Evolutionary conservation across 2,329 filamentous ascomycete genomes (phyloP).

Genomic region (Ascochyta rabiei): DNA sequence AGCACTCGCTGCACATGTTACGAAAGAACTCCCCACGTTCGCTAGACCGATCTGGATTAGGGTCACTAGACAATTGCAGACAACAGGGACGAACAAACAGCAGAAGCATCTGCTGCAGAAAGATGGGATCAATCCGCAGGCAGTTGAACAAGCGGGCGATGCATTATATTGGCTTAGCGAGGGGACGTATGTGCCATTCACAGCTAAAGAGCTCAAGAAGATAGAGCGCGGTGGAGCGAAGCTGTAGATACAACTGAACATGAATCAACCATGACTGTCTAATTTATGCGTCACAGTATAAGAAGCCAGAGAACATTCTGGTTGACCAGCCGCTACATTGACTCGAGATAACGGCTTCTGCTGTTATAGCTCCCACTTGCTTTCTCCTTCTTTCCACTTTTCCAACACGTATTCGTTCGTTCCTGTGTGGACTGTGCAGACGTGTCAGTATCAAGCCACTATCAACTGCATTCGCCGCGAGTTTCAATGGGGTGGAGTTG

Average conservation of each 20-base stretch:
- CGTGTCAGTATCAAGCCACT: no score
- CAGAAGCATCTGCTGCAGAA: conserved; percentile 51
- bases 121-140: conserved; percentile 51
- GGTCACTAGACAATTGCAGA: conserved; percentile 47
- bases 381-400: no score
- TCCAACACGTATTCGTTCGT: no score
- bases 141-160: conserved; percentile 46
- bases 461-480: no score
- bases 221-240: conserved; percentile 37
- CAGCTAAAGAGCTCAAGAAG: conserved; percentile 28
- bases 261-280: no score
- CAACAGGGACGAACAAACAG: conserved; percentile 56
- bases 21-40: conserved; percentile 49
- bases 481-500: background rate
- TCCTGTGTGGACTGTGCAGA: no score
- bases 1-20: conserved; percentile 45
- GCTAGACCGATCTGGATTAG: conserved; percentile 54
- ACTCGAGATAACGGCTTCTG: no score
- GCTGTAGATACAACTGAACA: conserved; percentile 23
- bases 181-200: conserved; percentile 38
- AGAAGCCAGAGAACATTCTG: background rate
- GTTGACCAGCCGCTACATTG: background rate
- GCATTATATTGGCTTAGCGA: conserved; percentile 51
- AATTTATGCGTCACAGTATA: no score
- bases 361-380: no score